phyloP scores from a whole-genome alignment of 371 early-diverging fungal genomes.

The Rhizopus stolonifer region DNA sequence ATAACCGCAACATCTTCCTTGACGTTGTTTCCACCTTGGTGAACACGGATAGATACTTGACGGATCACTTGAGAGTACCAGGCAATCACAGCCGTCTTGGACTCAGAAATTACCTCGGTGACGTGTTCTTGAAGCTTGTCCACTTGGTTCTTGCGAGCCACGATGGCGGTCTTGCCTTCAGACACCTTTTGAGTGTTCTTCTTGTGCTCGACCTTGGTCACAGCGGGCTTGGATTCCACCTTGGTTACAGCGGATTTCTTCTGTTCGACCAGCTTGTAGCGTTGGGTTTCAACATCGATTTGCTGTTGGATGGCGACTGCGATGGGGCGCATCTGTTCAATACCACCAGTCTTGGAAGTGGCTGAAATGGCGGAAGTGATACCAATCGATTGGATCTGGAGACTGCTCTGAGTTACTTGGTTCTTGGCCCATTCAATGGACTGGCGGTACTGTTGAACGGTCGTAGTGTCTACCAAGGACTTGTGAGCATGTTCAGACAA shows the following conservation, averaged over 20 bases:
- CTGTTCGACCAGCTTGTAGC: slow-evolving; percentile 22
- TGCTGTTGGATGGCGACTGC: slow-evolving; percentile 25
- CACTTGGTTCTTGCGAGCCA: slow-evolving; percentile 20
- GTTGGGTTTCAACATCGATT: slow-evolving; percentile 21
- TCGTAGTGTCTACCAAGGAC: slow-evolving; percentile 9
- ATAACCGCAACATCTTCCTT: slow-evolving; percentile 21
- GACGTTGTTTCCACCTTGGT: slow-evolving; percentile 20
- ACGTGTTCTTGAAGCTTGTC: slow-evolving; percentile 20
- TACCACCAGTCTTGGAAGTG: slow-evolving; percentile 26
- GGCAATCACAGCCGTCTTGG: slow-evolving; percentile 17
- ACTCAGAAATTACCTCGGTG: slow-evolving; percentile 19
- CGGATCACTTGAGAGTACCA: slow-evolving; percentile 26
- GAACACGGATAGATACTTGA: slow-evolving; percentile 19
- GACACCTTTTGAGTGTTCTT: slow-evolving; percentile 15
- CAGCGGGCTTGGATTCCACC: slow-evolving; percentile 6
- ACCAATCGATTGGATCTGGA: slow-evolving; percentile 29
- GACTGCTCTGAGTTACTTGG: slow-evolving; percentile 23
- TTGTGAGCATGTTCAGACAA: slow-evolving; percentile 21
- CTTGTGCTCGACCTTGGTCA: slow-evolving; percentile 19
- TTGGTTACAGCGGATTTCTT: slow-evolving; percentile 6
- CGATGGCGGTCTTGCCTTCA: slow-evolving; percentile 10
- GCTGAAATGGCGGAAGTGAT: slow-evolving; percentile 20
- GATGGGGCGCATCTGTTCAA: slow-evolving; percentile 33
- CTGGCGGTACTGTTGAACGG: slow-evolving; percentile 20
- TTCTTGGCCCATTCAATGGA: slow-evolving; percentile 31